A percentile compares a stretch with the other conserved stretches of the same genome.
Evolutionary conservation across 495 filamentous ascomycete species (phyloP).

Genomic region (Xylaria acuta): DNA sequence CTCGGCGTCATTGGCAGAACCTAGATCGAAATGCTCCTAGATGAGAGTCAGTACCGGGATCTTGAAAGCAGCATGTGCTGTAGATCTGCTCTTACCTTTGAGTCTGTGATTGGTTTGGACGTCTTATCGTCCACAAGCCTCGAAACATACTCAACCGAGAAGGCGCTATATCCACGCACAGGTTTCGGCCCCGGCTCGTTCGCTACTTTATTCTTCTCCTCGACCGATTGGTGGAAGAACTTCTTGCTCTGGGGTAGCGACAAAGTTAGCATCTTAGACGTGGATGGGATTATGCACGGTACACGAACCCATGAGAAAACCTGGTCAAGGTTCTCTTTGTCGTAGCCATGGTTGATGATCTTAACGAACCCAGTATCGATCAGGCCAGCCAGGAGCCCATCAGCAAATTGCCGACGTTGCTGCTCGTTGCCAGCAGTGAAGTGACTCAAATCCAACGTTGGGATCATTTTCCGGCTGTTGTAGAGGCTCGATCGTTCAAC

Average conservation of each 20-base stretch:
- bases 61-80: neutral
- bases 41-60: neutral
- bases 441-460: conserved; percentile 22
- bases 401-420: conserved; percentile 25
- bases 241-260: conserved; percentile 8
- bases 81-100: conserved; percentile 4
- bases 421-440: conserved; percentile 18
- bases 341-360: conserved; percentile 34
- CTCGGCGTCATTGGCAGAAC: conserved; percentile 31
- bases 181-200: conserved; percentile 22
- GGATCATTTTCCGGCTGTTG: conserved; percentile 3
- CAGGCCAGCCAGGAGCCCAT: conserved; percentile 29
- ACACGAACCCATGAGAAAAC: conserved; percentile 8
- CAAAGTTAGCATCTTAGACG: neutral
- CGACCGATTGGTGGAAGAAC: conserved; percentile 20
- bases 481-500: neutral
- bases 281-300: neutral
- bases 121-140: conserved; percentile 12
- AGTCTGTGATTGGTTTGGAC: conserved; percentile 14
- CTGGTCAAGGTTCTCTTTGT: conserved; percentile 24
- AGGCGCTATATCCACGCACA: conserved; percentile 19
- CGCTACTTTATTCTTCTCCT: conserved; percentile 16
- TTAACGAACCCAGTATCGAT: conserved; percentile 36
- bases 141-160: conserved; percentile 20
- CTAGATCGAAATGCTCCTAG: conserved; percentile 44